Evolutionary conservation across 2,329 filamentous ascomycete species (phyloP).

Genomic region (Aspergillus piperis): DNA sequence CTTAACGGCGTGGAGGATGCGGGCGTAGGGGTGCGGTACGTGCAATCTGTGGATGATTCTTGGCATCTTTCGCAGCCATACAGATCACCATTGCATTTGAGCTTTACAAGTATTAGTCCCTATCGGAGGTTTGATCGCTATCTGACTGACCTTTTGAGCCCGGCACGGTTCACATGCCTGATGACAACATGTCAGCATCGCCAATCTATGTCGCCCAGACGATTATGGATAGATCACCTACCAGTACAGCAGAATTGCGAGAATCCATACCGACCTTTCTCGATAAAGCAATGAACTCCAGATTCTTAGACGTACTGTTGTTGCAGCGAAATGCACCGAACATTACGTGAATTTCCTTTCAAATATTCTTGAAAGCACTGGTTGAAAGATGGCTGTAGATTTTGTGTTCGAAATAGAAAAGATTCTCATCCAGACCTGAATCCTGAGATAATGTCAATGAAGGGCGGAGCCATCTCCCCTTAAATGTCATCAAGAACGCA

Average conservation of each 20-base stretch:
- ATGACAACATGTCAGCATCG: background rate
- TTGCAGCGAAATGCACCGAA: conserved; percentile 4
- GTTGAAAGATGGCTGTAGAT: too few relatives aligned
- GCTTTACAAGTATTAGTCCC: background rate
- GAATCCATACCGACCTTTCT: background rate
- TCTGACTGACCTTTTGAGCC: background rate
- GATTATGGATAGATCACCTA: background rate
- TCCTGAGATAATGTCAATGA: background rate
- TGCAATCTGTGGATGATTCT: background rate
- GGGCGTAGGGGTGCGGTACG: background rate
- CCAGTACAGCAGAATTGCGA: background rate
- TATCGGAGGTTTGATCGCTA: background rate
- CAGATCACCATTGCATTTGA: conserved; percentile 5
- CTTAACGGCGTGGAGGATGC: background rate
- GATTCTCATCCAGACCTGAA: too few relatives aligned
- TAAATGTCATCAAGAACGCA: background rate
- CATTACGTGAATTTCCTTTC: background rate
- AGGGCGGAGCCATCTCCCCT: background rate
- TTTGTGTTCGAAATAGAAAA: too few relatives aligned
- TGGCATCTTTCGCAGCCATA: conserved; percentile 5
- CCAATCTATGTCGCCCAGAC: background rate
- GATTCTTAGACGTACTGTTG: background rate
- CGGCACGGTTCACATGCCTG: conserved; percentile 1
- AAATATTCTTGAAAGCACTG: too few relatives aligned
- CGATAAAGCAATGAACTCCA: background rate